Evolutionary conservation across 129 eudicot genomes (phyloP).

Genomic region (Kitagawia praeruptora): DNA sequence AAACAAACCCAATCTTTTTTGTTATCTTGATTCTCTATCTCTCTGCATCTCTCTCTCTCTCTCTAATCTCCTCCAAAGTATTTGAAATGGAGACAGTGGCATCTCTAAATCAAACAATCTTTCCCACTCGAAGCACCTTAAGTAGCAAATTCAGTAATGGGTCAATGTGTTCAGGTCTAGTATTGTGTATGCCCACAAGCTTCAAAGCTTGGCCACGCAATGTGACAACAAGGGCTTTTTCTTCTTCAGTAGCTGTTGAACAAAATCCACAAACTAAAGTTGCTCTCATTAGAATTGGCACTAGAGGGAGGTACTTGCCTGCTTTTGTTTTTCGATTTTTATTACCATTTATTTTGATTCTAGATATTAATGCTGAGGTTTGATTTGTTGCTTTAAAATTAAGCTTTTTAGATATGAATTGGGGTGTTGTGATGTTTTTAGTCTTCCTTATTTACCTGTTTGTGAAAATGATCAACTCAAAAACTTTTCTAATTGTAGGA

Average conservation of each 20-base stretch:
- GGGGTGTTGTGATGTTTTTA: not conserved
- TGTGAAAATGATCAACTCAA: not conserved
- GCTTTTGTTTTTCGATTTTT: not conserved
- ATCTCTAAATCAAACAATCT: conserved; percentile 28
- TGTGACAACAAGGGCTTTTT: conserved; percentile 1
- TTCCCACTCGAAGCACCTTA: conserved; percentile 7
- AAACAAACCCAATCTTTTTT: conserved; percentile 14
- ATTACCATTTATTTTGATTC: not conserved
- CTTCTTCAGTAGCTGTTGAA: conserved; percentile 55
- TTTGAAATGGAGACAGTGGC: conserved; percentile 32
- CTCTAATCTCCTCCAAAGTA: not conserved
- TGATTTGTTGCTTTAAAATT: not conserved
- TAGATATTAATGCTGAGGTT: not conserved
- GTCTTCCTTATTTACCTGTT: not conserved
- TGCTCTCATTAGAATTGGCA: conserved; percentile 66
- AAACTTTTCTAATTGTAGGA: not conserved
- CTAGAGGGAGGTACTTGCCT: conserved; percentile 65
- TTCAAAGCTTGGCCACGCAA: conserved; percentile 4
- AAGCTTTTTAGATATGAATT: not conserved
- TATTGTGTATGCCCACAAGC: conserved; percentile 23
- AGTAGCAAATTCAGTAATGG: conserved; percentile 17
- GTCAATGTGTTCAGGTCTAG: conserved; percentile 32
- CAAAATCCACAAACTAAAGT: conserved; percentile 46
- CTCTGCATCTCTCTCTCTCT: not conserved
- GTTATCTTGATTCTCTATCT: not conserved